These are phyloP conservation scores for Trichophyton mentagrophytes DNA, from an alignment of 2,329 filamentous ascomycete genomes.

Conservation along the genomic window DNA sequence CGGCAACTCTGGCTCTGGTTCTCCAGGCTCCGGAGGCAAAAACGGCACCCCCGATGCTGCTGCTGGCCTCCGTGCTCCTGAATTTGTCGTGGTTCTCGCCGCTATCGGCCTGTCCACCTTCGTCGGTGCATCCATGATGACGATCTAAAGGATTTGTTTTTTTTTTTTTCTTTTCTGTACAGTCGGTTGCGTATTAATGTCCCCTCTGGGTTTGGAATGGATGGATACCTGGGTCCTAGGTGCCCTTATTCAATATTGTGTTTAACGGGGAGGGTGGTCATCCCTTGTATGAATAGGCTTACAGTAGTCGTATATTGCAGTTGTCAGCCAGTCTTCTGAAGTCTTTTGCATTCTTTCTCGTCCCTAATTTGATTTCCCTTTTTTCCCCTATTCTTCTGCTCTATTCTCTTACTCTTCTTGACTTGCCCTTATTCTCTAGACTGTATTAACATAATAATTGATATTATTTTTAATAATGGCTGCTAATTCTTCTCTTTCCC, in stretches of 20 bases:
- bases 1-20: conserved; percentile 12
- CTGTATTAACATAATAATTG: neutral
- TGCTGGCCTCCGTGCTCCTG: conserved; percentile 31
- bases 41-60: conserved; percentile 32
- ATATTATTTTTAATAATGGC: neutral
- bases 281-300: neutral
- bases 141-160: conserved; percentile 3
- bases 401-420: neutral
- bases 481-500: neutral
- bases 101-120: conserved; percentile 42
- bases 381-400: neutral
- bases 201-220: neutral
- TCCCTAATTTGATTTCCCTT: neutral
- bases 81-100: conserved; percentile 37
- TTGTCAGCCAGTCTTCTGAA: neutral
- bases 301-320: neutral
- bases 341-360: neutral
- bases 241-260: neutral
- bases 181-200: neutral
- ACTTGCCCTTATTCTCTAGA: neutral
- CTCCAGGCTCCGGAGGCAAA: conserved; percentile 13
- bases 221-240: neutral
- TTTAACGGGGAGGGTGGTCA: neutral
- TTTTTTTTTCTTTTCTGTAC: neutral
- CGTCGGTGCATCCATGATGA: conserved; percentile 37